Evolutionary conservation across 768 basidiomycete species (phyloP), one percentile per base, ranked within the genome.

Genomic region (Myochromella boudieri): DNA sequence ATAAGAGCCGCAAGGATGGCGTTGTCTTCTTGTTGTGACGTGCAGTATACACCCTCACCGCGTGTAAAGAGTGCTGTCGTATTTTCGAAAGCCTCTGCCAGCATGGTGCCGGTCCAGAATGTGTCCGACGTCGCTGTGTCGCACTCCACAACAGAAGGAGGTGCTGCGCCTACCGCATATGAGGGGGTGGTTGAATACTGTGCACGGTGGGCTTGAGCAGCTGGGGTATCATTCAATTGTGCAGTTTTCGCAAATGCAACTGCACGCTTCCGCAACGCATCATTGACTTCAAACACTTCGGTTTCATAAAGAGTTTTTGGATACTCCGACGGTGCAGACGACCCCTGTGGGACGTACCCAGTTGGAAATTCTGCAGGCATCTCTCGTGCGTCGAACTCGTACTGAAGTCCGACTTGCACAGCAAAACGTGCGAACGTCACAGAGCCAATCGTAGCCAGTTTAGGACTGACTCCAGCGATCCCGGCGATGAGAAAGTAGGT

Each of bases 351-450:
- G 38, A 52, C 32, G 39, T 48, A 52, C 5, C 51, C 51, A 6
- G 51, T 52, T 22, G 51, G 51, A 37, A 38, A 46, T 28, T 52
- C 38, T 15, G 18, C 26, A 28, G 51, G 51, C 36, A 44, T 52
- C n/a, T 52, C 51, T 29, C 51, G 51, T 14, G 47, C 51, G 18
- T 48, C 47, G 31, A 53, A 44, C 24, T 53, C 51, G 33, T 48
- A 48, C 38, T 53, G 51, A 21, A 52, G 37, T 10, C 33, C 51
- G 36, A 53, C 47, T 31, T 53, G 51, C 8, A 53, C 47, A 8
- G 51, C 47, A 12, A 41, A 53, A 26, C 46, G 51, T n/a, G 51
- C 47, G 27, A 48, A 48, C 21, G 47, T 42, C 7, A 53, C 51
- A 17, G 46, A 52, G 32, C 46, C 51, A 9, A 48, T 48, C 7